phyloP scores from a whole-genome alignment of 2,329 filamentous ascomycete genomes.

The Phyllosticta paracitricarpa region DNA sequence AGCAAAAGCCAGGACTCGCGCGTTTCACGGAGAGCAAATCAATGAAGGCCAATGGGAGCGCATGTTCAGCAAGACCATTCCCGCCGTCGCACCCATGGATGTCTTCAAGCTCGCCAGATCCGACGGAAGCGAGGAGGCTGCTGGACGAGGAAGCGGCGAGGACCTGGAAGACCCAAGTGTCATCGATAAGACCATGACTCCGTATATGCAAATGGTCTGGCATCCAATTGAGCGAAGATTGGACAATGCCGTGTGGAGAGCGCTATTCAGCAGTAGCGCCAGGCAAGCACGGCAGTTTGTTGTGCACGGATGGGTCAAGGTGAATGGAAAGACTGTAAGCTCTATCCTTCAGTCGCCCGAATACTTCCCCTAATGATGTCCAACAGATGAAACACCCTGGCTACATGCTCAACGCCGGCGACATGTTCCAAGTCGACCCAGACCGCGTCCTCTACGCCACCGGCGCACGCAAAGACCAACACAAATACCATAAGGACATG shows the following conservation, averaged over 20 bases:
- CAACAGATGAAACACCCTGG: slow-evolving; percentile 78
- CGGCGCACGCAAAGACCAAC: slow-evolving; percentile 54
- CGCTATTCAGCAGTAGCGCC: slow-evolving; percentile 86
- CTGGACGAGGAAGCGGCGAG: slow-evolving; percentile 71
- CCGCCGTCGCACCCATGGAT: slow-evolving; percentile 78
- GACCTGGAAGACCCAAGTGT: slow-evolving; percentile 11
- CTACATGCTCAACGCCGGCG: slow-evolving; percentile 91
- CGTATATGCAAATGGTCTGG: slow-evolving; percentile 95
- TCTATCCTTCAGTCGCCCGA: background rate
- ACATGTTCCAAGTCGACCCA: slow-evolving; percentile 93
- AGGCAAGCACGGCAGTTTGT: slow-evolving; percentile 91
- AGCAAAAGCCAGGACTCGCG: slow-evolving; percentile 72
- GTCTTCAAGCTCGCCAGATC: slow-evolving; percentile 65
- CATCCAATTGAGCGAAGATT: slow-evolving; percentile 82
- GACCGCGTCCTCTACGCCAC: slow-evolving; percentile 84
- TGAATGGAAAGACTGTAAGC: slow-evolving; percentile 86
- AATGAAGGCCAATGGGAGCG: slow-evolving; percentile 87
- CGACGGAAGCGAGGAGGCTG: slow-evolving; percentile 75
- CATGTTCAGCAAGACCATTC: slow-evolving; percentile 76
- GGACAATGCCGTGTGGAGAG: slow-evolving; percentile 89
- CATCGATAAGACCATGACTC: slow-evolving; percentile 44
- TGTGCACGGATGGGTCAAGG: slow-evolving; percentile 83
- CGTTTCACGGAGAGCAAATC: slow-evolving; percentile 92
- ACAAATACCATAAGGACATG: background rate
- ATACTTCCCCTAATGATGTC: background rate